phyloP scores from a whole-genome alignment of 257 asterid species.

The Handroanthus guayacan region DNA sequence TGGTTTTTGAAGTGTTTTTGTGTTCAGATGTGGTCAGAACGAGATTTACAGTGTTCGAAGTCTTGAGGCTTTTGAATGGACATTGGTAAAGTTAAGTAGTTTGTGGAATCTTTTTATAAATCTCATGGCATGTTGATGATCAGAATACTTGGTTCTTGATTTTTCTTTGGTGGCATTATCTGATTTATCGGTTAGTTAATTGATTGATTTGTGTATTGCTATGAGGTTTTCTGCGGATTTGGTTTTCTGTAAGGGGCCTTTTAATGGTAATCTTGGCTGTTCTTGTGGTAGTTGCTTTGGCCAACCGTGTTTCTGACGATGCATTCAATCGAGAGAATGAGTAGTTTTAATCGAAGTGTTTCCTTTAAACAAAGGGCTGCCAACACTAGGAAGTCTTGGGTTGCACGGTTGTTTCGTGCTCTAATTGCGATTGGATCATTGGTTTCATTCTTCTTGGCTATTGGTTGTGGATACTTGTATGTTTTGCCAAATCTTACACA shows the following conservation, averaged over 20 bases:
- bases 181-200: conserved; percentile 27
- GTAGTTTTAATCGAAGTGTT: conserved; percentile 55
- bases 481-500: conserved; percentile 69
- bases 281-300: neutral
- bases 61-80: conserved; percentile 14
- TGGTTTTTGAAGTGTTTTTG: neutral
- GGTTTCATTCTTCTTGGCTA: conserved; percentile 60
- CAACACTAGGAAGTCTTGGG: conserved; percentile 47
- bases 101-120: neutral
- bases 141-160: conserved; percentile 18
- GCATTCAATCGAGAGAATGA: conserved; percentile 44
- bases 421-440: conserved; percentile 53
- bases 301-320: conserved; percentile 24
- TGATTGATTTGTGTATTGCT: conserved; percentile 26
- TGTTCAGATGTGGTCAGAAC: conserved; percentile 12
- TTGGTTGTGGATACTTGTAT: conserved; percentile 63
- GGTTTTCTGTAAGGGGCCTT: conserved; percentile 3
- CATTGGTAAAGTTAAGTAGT: conserved; percentile 1
- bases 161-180: conserved; percentile 30
- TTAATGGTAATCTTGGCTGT: conserved; percentile 14
- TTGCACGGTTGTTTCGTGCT: conserved; percentile 44
- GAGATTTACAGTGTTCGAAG: conserved; percentile 25
- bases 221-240: conserved; percentile 37
- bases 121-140: conserved; percentile 16
- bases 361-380: conserved; percentile 65